Evolutionary conservation across 2,329 filamentous ascomycete species (phyloP).

Genomic region (Pestalotiopsis sp.): DNA sequence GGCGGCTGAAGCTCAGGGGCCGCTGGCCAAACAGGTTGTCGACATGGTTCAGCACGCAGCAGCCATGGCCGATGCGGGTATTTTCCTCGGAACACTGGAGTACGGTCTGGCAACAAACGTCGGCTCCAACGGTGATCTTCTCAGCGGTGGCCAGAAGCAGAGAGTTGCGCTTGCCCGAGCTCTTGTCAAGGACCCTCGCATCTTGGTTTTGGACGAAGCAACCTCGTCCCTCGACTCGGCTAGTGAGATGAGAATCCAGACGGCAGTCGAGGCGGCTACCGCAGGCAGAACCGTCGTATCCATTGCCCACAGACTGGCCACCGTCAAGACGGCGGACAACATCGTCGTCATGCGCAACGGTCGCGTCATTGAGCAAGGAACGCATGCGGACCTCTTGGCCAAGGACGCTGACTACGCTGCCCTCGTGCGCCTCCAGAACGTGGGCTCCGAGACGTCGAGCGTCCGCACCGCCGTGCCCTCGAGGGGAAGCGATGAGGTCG

Average conservation of each 20-base stretch:
- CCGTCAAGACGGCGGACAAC: slow-evolving; percentile 62
- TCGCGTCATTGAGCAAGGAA: slow-evolving; percentile 61
- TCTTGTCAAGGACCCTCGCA: slow-evolving; percentile 45
- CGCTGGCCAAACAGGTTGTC: slow-evolving; percentile 52
- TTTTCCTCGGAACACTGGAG: slow-evolving; percentile 49
- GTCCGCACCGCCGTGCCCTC: slow-evolving; percentile 27
- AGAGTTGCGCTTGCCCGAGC: slow-evolving; percentile 49
- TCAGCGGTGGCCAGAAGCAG: slow-evolving; percentile 51
- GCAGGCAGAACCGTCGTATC: slow-evolving; percentile 61
- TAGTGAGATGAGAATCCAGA: slow-evolving; percentile 47
- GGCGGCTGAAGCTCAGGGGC: slow-evolving; percentile 44
- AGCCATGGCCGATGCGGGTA: slow-evolving; percentile 56
- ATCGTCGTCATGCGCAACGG: slow-evolving; percentile 67
- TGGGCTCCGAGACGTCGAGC: slow-evolving; percentile 35
- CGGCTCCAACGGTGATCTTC: slow-evolving; percentile 42
- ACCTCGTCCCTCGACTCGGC: slow-evolving; percentile 51
- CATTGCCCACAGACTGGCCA: slow-evolving; percentile 65
- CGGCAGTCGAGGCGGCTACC: slow-evolving; percentile 34
- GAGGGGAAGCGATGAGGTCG: slow-evolving; percentile 37
- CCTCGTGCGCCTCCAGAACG: slow-evolving; percentile 31
- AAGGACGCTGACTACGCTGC: slow-evolving; percentile 32
- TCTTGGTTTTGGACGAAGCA: slow-evolving; percentile 52
- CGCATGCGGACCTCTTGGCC: slow-evolving; percentile 58
- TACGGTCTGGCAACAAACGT: slow-evolving; percentile 45
- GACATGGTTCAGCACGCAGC: slow-evolving; percentile 50